Evolutionary conservation across 495 filamentous ascomycete species (phyloP).

Genomic region (Aspergillus bertholletiae): DNA sequence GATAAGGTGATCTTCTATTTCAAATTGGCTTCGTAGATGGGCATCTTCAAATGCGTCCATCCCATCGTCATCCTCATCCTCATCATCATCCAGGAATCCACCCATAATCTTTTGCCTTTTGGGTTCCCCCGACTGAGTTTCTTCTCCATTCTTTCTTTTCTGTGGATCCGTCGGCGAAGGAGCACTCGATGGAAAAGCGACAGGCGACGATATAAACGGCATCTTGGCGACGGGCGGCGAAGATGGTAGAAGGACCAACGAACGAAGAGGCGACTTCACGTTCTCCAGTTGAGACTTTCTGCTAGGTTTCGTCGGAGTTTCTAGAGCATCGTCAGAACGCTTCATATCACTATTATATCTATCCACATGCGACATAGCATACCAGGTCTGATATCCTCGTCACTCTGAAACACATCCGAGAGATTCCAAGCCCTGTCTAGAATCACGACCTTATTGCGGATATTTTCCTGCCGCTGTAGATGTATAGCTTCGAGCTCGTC

Average conservation of each 20-base stretch:
- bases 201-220: constrained; percentile 61
- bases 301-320: constrained; percentile 37
- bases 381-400: constrained; percentile 53
- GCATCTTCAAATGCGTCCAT: constrained; percentile 26
- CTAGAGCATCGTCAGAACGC: constrained; percentile 21
- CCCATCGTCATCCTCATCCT: constrained; percentile 26
- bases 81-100: constrained; percentile 45
- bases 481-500: constrained; percentile 63
- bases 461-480: constrained; percentile 45
- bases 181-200: constrained; percentile 54
- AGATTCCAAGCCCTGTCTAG: constrained; percentile 59
- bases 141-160: constrained; percentile 48
- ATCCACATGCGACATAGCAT: constrained; percentile 16
- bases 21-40: constrained; percentile 35
- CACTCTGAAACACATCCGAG: constrained; percentile 60
- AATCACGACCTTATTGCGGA: constrained; percentile 57
- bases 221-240: constrained; percentile 45
- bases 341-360: neutral
- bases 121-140: constrained; percentile 30
- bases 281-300: constrained; percentile 24
- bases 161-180: constrained; percentile 37
- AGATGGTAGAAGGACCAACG: constrained; percentile 23
- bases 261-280: constrained; percentile 12
- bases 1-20: constrained; percentile 31
- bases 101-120: constrained; percentile 42